Evolutionary conservation across 148 eudicot species (phyloP).

Genomic region (Rhododendron vialii): DNA sequence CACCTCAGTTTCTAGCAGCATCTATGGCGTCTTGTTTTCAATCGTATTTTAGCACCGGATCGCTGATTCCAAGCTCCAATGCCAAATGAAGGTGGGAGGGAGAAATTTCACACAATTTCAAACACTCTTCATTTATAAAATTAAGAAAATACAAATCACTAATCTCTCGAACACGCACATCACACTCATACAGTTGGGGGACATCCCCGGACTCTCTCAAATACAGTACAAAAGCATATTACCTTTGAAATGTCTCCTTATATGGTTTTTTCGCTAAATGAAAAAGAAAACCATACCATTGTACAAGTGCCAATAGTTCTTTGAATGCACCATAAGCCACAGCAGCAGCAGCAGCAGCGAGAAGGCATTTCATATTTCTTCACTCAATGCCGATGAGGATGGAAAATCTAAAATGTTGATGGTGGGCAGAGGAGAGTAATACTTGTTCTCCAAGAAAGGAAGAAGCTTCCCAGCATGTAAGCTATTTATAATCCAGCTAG

Average conservation of each 20-base stretch:
- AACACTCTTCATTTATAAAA: too few species aligned
- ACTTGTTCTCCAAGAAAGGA: constrained; percentile 37
- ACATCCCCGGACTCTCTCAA: too few species aligned
- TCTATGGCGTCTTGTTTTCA: too few species aligned
- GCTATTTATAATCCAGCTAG: constrained; percentile 67
- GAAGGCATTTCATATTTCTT: constrained; percentile 49
- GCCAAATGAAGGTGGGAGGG: neutral
- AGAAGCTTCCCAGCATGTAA: constrained; percentile 69
- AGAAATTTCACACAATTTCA: too few species aligned
- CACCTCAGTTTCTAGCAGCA: too few species aligned
- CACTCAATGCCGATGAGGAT: constrained; percentile 43
- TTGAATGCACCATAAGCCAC: neutral
- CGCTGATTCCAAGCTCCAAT: too few species aligned
- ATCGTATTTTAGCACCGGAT: too few species aligned
- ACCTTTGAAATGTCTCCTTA: neutral
- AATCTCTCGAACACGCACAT: too few species aligned
- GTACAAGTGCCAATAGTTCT: neutral
- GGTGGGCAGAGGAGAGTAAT: constrained; percentile 13
- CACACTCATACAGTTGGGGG: too few species aligned
- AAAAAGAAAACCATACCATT: neutral
- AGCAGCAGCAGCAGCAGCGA: neutral
- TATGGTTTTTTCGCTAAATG: neutral
- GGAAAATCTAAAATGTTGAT: constrained; percentile 25
- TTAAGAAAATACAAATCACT: too few species aligned
- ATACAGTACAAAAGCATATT: neutral